Base-by-base conservation (phyloP, 2,329 filamentous ascomycete species). In the Beauveria asiatica region DNA sequence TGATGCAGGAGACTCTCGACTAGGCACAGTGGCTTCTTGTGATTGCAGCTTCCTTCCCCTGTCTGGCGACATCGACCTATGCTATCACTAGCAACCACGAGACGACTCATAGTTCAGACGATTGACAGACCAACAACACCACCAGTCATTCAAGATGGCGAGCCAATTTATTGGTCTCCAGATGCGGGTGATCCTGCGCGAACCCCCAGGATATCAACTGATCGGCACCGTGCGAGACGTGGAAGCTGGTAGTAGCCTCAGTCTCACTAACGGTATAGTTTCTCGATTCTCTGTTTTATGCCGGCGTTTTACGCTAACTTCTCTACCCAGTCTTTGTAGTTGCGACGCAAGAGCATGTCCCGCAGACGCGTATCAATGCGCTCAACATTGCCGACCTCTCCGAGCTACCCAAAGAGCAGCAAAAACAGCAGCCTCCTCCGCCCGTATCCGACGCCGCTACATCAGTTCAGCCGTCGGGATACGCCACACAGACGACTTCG, bases 101-200 rank as follows among this genome's bases (percentile, higher is more conserved):
- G 17, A 42, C 44, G 49, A 45, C 10, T 45, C 25, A 33, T 27
- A 23, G 21, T 16, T 13, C 21, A 45, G n/a, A 30, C 53, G 17
- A 19, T 17, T 16, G 10, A 33, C n/a, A 19, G 45, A 54, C 13
- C 17, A 60, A 41, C 9, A n/a, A 46, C 8, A 16, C n/a, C n/a
- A 10, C 49, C 5, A 27, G 6, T 16, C 19, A n/a, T 25, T 48
- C 59, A 70, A 46, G 46, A 75, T 75, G 74, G 84, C 86, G 53
- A 79, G 80, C 62, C 80, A 85, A 69, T 91, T 93, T 71, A 84
- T 90, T 68, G 90, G 90, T 63, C 82, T 90, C 72, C 85, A 87
- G 62, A 90, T 94, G 74, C 76, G 85, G 62, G 86, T 94, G 68
- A 87, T 86, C 41, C 80, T 94, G 64, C 83, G 81, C 67, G 78